These are phyloP conservation scores for Backusella westeae DNA, from an alignment of 192 early-diverging fungal genomes.

Conservation along the genomic window DNA sequence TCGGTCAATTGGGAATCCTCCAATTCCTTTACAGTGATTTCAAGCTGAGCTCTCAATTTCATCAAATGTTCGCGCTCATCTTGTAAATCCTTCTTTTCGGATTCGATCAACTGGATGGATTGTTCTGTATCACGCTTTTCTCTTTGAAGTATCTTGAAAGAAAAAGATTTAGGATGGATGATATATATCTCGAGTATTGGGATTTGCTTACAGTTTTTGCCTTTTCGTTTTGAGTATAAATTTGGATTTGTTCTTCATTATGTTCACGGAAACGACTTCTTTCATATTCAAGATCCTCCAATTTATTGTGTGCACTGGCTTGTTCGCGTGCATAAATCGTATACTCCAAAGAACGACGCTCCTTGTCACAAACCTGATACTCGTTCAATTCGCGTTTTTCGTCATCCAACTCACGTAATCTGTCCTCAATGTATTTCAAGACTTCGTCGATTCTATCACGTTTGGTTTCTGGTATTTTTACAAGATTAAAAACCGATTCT, in stretches of 20 bases:
- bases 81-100: conserved; percentile 69
- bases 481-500: background rate
- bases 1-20: conserved; percentile 59
- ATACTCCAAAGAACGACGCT: conserved; percentile 87
- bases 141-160: conserved; percentile 40
- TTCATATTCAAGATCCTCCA: conserved; percentile 62
- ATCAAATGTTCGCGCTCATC: conserved; percentile 76
- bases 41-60: conserved; percentile 74
- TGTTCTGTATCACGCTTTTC: conserved; percentile 58
- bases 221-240: conserved; percentile 21
- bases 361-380: conserved; percentile 84
- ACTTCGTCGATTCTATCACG: conserved; percentile 88
- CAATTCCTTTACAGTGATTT: conserved; percentile 78
- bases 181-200: too few species aligned
- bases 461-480: conserved; percentile 61
- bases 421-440: conserved; percentile 83
- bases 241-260: conserved; percentile 22
- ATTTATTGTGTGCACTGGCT: conserved; percentile 69
- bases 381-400: conserved; percentile 93
- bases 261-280: conserved; percentile 44
- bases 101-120: conserved; percentile 59
- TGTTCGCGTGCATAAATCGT: conserved; percentile 92
- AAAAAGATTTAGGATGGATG: too few species aligned
- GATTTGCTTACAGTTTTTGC: conserved; percentile 25
- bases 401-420: conserved; percentile 84